A percentile compares a stretch with the other conserved stretches of the same genome.
Conservation (phyloP, 176 grass and related monocot genomes). For the Themeda triandra region DNA sequence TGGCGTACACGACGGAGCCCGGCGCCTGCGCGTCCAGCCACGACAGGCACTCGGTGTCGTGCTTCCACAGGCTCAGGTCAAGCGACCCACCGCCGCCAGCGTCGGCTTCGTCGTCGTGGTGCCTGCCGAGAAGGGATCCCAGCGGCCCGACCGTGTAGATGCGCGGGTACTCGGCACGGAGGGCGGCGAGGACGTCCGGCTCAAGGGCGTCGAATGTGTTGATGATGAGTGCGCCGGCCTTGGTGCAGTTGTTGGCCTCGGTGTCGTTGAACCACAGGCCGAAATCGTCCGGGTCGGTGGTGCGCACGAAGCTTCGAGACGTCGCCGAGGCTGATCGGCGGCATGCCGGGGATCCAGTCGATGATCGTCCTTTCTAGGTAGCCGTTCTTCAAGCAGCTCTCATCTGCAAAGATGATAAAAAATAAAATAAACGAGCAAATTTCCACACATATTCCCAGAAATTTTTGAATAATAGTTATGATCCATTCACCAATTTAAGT, state of each 20-base stretch:
- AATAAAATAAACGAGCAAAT: neutral
- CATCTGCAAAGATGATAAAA: neutral
- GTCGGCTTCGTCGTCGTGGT: neutral
- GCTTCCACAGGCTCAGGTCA: neutral
- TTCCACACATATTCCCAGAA: too few relatives aligned
- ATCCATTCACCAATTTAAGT: neutral
- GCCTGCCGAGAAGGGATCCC: neutral
- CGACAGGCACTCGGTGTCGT: neutral
- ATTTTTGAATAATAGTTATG: neutral
- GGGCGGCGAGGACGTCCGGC: neutral
- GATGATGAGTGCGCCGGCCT: neutral
- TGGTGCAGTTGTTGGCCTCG: neutral
- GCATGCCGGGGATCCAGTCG: conserved; percentile 13
- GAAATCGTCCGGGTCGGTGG: neutral
- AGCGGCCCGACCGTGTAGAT: neutral
- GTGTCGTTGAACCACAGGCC: neutral
- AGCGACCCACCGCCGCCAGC: neutral
- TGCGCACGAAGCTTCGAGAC: neutral
- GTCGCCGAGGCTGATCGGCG: neutral
- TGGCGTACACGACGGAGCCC: conserved; percentile 5
- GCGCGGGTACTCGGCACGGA: neutral
- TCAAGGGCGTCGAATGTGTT: neutral
- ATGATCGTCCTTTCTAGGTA: neutral
- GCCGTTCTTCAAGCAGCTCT: neutral
- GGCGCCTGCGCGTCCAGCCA: neutral